Conservation (phyloP, 148 eudicot genomes). For the Chenopodium quinoa region DNA sequence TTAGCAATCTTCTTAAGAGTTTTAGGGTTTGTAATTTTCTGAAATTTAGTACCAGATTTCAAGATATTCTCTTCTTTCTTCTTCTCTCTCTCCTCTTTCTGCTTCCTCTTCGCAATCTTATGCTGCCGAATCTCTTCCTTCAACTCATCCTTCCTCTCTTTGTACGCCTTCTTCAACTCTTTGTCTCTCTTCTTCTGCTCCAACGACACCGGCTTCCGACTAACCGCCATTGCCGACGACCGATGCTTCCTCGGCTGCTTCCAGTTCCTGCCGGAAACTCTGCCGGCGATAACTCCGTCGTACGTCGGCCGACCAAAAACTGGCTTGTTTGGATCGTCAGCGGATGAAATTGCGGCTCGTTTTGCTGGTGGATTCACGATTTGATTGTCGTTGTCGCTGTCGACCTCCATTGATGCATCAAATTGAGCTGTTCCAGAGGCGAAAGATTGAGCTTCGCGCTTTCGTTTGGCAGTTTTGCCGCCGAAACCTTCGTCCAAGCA, state of each 20-base stretch:
- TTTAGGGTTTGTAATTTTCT: constrained; percentile 79
- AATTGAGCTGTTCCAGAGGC: not conserved
- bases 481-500: constrained; percentile 88
- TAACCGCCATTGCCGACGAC: constrained; percentile 59
- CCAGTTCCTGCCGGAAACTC: constrained; percentile 79
- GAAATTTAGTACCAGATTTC: constrained; percentile 73
- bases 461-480: constrained; percentile 87
- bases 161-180: constrained; percentile 69
- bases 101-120: constrained; percentile 32
- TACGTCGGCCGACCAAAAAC: constrained; percentile 67
- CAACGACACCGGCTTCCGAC: constrained; percentile 15
- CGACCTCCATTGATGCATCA: constrained; percentile 32
- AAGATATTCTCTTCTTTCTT: constrained; percentile 44
- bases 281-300: constrained; percentile 92
- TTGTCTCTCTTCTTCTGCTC: constrained; percentile 32
- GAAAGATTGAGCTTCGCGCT: constrained; percentile 41
- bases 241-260: constrained; percentile 61
- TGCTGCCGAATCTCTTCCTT: constrained; percentile 35
- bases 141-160: constrained; percentile 35
- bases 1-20: constrained; percentile 83
- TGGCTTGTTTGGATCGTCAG: constrained; percentile 61
- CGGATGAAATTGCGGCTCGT: constrained; percentile 55
- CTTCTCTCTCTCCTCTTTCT: constrained; percentile 37
- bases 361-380: constrained; percentile 40
- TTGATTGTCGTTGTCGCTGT: constrained; percentile 11